phyloP scores from a whole-genome alignment of 129 eudicot genomes.

The Sambucus nigra region DNA sequence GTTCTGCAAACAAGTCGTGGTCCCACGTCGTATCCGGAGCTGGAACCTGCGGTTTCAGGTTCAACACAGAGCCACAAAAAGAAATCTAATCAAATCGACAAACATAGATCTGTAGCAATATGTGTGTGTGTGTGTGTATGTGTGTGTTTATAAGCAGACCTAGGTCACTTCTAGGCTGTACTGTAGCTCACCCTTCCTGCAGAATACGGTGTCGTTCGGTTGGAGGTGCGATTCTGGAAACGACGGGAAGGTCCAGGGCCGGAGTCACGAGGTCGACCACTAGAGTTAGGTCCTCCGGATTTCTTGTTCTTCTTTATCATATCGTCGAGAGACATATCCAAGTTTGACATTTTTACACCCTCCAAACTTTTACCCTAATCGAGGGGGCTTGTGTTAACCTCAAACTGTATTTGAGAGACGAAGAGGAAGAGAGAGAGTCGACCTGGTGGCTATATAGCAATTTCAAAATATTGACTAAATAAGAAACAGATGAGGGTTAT shows the following conservation, averaged over 20 bases:
- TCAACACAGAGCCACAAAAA: not conserved
- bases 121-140: too few relatives aligned
- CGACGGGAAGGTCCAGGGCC: slow-evolving; percentile 47
- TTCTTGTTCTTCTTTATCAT: slow-evolving; percentile 47
- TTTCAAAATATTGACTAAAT: too few relatives aligned
- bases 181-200: slow-evolving; percentile 15
- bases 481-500: too few relatives aligned
- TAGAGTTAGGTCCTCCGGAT: slow-evolving; percentile 19
- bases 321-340: slow-evolving; percentile 42
- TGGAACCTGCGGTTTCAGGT: slow-evolving; percentile 27
- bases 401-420: too few relatives aligned
- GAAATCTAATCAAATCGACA: not conserved
- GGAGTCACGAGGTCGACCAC: slow-evolving; percentile 24
- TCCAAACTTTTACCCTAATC: too few relatives aligned
- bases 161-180: too few relatives aligned
- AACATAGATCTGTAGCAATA: not conserved
- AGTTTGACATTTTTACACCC: slow-evolving; percentile 35
- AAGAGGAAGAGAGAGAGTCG: too few relatives aligned
- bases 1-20: slow-evolving; percentile 41
- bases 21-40: slow-evolving; percentile 42
- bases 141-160: too few relatives aligned
- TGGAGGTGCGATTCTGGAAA: slow-evolving; percentile 25
- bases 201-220: slow-evolving; percentile 31
- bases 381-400: too few relatives aligned
- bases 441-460: too few relatives aligned